Conservation (phyloP, 2,329 filamentous ascomycete genomes). For the Aspergillus intermedius region DNA sequence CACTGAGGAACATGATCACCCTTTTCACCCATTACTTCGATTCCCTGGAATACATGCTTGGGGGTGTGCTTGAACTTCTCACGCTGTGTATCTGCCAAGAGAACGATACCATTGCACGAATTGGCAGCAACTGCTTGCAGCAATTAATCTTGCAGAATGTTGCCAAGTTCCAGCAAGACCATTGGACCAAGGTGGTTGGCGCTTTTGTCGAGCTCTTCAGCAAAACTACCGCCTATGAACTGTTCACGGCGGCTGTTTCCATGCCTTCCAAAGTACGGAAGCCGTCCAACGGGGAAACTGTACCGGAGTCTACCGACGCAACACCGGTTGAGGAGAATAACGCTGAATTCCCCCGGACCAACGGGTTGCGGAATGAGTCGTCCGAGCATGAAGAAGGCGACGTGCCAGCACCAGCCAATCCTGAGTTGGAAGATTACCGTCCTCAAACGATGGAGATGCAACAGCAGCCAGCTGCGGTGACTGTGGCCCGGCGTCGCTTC, state of each 20-base stretch:
- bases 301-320: conserved; percentile 16
- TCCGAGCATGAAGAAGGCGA: conserved; percentile 29
- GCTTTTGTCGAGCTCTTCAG: conserved; percentile 95
- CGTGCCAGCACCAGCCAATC: conserved; percentile 29
- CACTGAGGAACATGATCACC: conserved; percentile 94
- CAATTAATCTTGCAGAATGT: conserved; percentile 96
- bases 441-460: conserved; percentile 63
- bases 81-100: conserved; percentile 97
- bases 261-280: conserved; percentile 32
- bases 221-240: conserved; percentile 84
- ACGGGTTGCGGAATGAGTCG: conserved; percentile 22
- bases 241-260: conserved; percentile 75
- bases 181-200: conserved; percentile 92
- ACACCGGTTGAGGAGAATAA: conserved; percentile 16
- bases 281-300: conserved; percentile 23
- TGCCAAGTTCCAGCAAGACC: conserved; percentile 73
- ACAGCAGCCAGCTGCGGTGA: conserved; percentile 86
- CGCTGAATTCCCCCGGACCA: conserved; percentile 19
- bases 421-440: conserved; percentile 77
- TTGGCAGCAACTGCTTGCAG: conserved; percentile 96
- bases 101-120: conserved; percentile 95
- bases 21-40: conserved; percentile 99
- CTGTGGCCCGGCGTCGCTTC: conserved; percentile 83
- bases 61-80: conserved; percentile 89
- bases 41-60: conserved; percentile 92